Evolutionary conservation across 768 basidiomycete genomes (phyloP), one percentile per base, ranked within the genome.

Genomic region (Boletus subcaerulescens): DNA sequence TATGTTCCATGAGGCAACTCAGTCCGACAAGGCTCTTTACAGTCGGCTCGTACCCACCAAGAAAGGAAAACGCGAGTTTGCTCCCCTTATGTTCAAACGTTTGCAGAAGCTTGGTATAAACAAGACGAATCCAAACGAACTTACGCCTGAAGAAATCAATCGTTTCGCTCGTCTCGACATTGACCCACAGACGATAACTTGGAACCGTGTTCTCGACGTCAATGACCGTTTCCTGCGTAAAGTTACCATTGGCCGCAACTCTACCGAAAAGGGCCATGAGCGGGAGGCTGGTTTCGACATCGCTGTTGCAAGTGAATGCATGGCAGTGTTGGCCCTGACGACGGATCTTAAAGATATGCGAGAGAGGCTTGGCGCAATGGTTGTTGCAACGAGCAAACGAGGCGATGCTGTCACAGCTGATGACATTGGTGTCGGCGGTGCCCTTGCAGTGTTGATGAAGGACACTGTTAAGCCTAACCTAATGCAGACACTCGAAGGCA

Each of bases 401-500:
- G 97, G 96, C 20, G 89, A 93, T 4, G 85, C 95, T 26, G 80
- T 99, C 72, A 99, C 96, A 36, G 93, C 93, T 24, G 96, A 98
- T 67, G 96, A 99, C 69, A 82, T 99, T 49, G 96, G 96, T 60
- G 91, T 90, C 61, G 89, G 93, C 58, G 95, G 94, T 54, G 94
- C 96, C 48, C 84, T 99, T 49, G 91, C 96, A 14, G 95, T 98
- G 48, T 81, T 99, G 59, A 89, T 99, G 86, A 98, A 98, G 77
- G 96, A 99, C 65, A 92, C 97, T 15, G 93, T 99, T 77, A 99
- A 98, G 76, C 96, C 96, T 22, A 99, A 98, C 69, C 74, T 99
- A 58, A 99, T 99, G 96, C 96, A 99, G 73, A 94, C 95, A 4
- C 78, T 98, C 39, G 90, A 98, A 85, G 96, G 96, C 42, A 99